Base-by-base conservation (phyloP, 2,329 filamentous ascomycete species). In the Xylaria sp. region DNA sequence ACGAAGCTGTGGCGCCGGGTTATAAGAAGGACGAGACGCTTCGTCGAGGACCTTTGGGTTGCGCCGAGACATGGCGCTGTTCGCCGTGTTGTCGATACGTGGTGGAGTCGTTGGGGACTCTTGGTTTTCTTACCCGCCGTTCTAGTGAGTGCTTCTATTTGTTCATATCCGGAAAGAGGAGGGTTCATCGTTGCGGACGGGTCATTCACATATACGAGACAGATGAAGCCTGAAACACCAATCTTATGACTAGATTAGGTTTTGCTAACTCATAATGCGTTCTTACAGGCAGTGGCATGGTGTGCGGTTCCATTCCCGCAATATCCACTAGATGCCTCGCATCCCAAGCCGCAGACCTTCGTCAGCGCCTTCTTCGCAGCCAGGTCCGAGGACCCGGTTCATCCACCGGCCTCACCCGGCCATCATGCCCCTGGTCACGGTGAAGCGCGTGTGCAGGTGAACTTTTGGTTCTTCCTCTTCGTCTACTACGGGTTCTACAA, bases 401-500 rank as follows among this genome's bases (percentile, higher is more conserved):
- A n/a, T 38, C 60, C 33, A 66, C 61, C 66, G 44, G 70, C 44
- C 60, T 60, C 63, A 41, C 57, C 66, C 25, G 74, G 73, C 38
- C 77, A 78, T 65, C 83, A 81, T 55, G 75, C 78, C 0, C 86
- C 87, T 0, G 87, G 87, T 25, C 86, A 90, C 77, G 87, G 87
- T 60, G 80, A 83, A 67, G 85, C 87, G 5, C 79, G 83, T 41
- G 87, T 90, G 4, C 82, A 85, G 64, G 83, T 90, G 67, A 88
- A 88, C 76, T 90, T 90, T 70, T 90, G 87, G 87, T 89, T 89
- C 79, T 90, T 90, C 70, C 78, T 90, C 37, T 83, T 89, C 49
- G 83, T 89, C 58, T 90, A 89, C 76, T 90, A 90, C 73, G 86
- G 86, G 58, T 84, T 89, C 67, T 90, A 90, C 75, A 89, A 87